phyloP scores from a whole-genome alignment of 2,329 filamentous ascomycete genomes.

The Aspergillus pseudonomiae region DNA sequence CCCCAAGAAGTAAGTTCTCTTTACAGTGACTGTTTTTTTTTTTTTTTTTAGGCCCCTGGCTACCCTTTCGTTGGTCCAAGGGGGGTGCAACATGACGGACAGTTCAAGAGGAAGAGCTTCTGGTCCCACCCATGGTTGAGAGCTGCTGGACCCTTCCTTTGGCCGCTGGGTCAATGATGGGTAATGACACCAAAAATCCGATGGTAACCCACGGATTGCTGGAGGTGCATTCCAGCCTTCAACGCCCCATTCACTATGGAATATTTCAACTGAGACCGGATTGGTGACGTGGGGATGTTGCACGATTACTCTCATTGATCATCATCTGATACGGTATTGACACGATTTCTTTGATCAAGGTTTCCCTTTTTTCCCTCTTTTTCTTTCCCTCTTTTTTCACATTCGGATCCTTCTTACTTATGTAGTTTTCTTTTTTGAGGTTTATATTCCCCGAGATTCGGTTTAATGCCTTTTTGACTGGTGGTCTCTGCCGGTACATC shows the following conservation, averaged over 20 bases:
- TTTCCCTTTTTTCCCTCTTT: not conserved
- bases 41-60: not conserved
- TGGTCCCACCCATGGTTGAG: slow-evolving; percentile 13
- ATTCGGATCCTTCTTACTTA: not conserved
- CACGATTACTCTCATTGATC: not conserved
- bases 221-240: not conserved
- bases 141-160: slow-evolving; percentile 13
- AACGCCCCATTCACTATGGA: not conserved
- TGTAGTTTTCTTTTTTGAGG: no score
- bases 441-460: not conserved
- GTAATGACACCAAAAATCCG: not conserved
- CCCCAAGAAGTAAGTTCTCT: not conserved
- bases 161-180: slow-evolving; percentile 3
- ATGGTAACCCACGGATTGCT: slow-evolving; percentile 4
- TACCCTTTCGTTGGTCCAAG: not conserved
- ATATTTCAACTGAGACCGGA: not conserved
- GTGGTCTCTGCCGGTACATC: not conserved
- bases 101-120: not conserved
- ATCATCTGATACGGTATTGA: not conserved
- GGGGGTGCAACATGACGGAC: not conserved
- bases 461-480: not conserved
- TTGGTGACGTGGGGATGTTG: slow-evolving; percentile 9
- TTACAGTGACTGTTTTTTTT: not conserved
- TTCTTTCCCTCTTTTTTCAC: no score
- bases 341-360: slow-evolving; percentile 5